phyloP scores from a whole-genome alignment of 371 early-diverging fungal species.

The Apophysomyces trapeziformis region DNA sequence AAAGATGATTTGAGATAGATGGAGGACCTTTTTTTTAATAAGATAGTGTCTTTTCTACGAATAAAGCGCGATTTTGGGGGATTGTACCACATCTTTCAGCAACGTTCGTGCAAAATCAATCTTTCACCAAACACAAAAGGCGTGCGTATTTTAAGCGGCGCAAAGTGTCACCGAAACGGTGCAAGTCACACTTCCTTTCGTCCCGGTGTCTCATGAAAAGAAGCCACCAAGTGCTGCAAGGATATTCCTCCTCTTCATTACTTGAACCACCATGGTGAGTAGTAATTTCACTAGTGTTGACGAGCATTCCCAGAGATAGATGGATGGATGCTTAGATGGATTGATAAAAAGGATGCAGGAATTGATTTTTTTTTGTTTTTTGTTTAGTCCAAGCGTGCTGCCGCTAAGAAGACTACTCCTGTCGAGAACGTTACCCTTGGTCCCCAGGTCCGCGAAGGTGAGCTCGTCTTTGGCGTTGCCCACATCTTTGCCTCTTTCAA shows the following conservation, averaged over 20 bases:
- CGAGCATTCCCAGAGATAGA: background rate
- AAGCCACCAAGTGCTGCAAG: background rate
- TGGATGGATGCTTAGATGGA: slow-evolving; percentile 15
- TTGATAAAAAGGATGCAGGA: slow-evolving; percentile 19
- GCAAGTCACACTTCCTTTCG: slow-evolving; percentile 6
- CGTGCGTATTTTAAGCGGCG: no score
- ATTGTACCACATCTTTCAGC: no score
- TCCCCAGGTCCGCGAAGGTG: slow-evolving; percentile 97
- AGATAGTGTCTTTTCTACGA: no score
- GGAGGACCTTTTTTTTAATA: no score
- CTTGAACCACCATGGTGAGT: slow-evolving; percentile 39
- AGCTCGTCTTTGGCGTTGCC: slow-evolving; percentile 99
- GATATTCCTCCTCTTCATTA: slow-evolving; percentile 29
- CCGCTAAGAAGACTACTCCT: slow-evolving; percentile 59
- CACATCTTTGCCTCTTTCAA: slow-evolving; percentile 99
- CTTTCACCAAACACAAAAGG: no score
- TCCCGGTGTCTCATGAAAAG: background rate
- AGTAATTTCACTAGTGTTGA: background rate
- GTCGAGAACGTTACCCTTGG: slow-evolving; percentile 94
- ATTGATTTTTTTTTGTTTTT: slow-evolving; percentile 16
- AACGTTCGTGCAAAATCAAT: no score
- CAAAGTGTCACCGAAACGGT: no score
- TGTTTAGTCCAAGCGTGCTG: slow-evolving; percentile 72
- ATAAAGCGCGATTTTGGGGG: no score
- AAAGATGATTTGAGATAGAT: no score